Base-by-base conservation (phyloP, 1,284 basidiomycete genomes). In the Ustilago curta region DNA sequence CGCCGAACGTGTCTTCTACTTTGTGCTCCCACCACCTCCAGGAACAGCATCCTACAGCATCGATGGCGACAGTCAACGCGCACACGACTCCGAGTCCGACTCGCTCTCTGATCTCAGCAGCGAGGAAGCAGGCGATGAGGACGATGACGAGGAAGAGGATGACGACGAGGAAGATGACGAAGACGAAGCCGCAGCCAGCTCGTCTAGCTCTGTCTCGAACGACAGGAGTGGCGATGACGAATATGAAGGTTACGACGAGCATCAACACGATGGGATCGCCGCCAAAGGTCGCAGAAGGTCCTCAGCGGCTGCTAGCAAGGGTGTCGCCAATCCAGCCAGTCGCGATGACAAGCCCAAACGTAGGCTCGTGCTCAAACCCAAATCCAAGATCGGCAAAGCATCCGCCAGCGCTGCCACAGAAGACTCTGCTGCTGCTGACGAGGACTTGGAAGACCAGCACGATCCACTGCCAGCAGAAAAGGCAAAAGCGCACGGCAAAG, bases 1-100 rank as follows among this genome's bases (percentile, higher is more conserved):
- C 80, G 94, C 96, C 32, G 96, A 96, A 48, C 91, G 96, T 59
- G 95, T 94, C 54, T 99, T 99, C 87, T 92, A 95, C 84, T 99
- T 98, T 85, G 91, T 97, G 58, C 90, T 97, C 11, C 95, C 94
- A 19, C 87, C 37, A 3, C 62, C 63, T 29, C 61, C 68, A 0
- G 59, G 45, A 18, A 62, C 52, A 42, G 58, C 60, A n/a, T 50
- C 65, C 4, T 71, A 61, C 48, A 52, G 64, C 52, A 57, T 61
- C 48, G 64, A 71, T 43, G 54, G 53, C 45, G 65, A 58, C 19
- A 59, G 52, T 45, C 59, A 70, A 56, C 61, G 50, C 23, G 63
- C 61, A 16, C 63, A 59, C 25, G 50, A 66, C 39, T 75, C 76
- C 16, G 75, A 70, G 37, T 74, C 72, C 21, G 70, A 69, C 40